These are phyloP conservation scores for Calonectria honghensis DNA, from an alignment of 2,329 filamentous ascomycete species.

Conservation along the genomic window DNA sequence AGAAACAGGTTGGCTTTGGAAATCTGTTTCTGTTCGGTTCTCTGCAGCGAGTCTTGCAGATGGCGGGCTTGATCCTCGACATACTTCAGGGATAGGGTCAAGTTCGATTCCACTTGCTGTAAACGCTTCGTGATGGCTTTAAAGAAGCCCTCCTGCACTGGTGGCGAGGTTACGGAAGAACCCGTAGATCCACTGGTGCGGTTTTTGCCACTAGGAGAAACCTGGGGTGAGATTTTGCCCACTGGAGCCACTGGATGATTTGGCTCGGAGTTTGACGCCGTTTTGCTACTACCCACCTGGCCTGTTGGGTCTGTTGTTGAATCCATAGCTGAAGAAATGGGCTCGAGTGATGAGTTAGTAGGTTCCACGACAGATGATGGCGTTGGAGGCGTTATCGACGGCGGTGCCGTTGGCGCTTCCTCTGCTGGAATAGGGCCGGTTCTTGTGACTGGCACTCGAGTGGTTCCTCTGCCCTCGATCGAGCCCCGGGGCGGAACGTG, in stretches of 20 bases:
- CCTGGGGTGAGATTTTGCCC: conserved; percentile 45
- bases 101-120: conserved; percentile 92
- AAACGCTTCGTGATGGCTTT: conserved; percentile 96
- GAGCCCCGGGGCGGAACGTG: conserved; percentile 33
- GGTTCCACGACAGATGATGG: conserved; percentile 44
- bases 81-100: conserved; percentile 93
- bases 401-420: conserved; percentile 36
- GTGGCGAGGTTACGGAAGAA: conserved; percentile 73
- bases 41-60: conserved; percentile 88
- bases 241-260: conserved; percentile 30
- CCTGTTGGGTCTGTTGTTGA: conserved; percentile 35
- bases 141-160: conserved; percentile 98
- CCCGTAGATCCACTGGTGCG: conserved; percentile 55
- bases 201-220: conserved; percentile 51
- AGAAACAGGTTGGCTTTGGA: conserved; percentile 89
- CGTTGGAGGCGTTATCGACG: conserved; percentile 42
- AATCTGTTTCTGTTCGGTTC: conserved; percentile 91
- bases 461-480: conserved; percentile 38
- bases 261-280: conserved; percentile 38
- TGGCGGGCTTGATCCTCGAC: conserved; percentile 97
- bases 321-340: conserved; percentile 41
- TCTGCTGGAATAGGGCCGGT: conserved; percentile 40
- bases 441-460: conserved; percentile 38
- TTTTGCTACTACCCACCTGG: conserved; percentile 42
- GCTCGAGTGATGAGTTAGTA: conserved; percentile 44